Percentiles rank a stretch among this genome's conserved stretches.
phyloP scores from a whole-genome alignment of 2,329 filamentous ascomycete species.

The Ophiostoma montium region DNA sequence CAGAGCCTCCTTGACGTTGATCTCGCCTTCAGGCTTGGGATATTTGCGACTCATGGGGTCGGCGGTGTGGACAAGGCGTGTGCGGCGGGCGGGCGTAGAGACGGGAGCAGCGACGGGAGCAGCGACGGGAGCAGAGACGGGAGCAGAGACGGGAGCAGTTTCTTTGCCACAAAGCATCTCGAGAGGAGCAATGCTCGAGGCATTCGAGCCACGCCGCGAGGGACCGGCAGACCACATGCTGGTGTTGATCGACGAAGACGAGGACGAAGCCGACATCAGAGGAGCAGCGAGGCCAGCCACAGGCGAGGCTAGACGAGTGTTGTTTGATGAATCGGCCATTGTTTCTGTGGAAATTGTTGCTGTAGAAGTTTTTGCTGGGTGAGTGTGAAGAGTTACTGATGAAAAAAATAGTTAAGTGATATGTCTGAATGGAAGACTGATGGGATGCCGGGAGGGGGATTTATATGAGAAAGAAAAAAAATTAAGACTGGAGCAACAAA shows the following conservation, averaged over 20 bases:
- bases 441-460: too few relatives aligned
- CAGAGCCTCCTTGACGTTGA: slow-evolving; percentile 30
- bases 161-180: neutral
- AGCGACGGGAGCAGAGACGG: neutral
- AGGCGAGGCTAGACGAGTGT: neutral
- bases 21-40: slow-evolving; percentile 25
- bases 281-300: neutral
- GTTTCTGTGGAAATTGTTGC: too few relatives aligned
- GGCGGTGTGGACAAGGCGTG: neutral
- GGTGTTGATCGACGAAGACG: neutral
- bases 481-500: too few relatives aligned
- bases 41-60: slow-evolving; percentile 26
- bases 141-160: neutral
- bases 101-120: neutral
- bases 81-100: neutral
- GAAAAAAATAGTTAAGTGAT: too few relatives aligned
- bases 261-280: slow-evolving; percentile 5
- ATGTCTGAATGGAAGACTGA: too few relatives aligned
- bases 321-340: neutral
- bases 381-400: too few relatives aligned
- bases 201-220: slow-evolving; percentile 11
- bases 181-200: slow-evolving; percentile 1
- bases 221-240: slow-evolving; percentile 7
- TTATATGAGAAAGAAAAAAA: neutral
- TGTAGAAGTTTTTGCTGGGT: neutral